Percentiles rank a stretch among this genome's conserved stretches.
These are phyloP conservation scores for Eimeria praecox DNA, from an alignment of 169 alveolate species.

Conservation along the genomic window DNA sequence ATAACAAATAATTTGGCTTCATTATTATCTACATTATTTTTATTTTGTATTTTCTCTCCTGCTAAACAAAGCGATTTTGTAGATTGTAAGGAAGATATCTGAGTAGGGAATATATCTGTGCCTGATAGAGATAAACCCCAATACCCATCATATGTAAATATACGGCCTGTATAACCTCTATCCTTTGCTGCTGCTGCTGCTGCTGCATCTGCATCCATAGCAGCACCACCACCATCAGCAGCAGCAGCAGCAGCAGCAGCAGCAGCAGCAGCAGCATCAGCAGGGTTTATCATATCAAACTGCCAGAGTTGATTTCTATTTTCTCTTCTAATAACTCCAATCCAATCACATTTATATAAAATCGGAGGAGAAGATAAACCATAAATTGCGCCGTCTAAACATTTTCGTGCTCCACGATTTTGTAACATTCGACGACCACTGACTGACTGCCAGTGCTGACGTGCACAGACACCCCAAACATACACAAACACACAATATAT, in stretches of 20 bases:
- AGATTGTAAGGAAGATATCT: background rate
- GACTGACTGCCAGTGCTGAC: slow-evolving; percentile 66
- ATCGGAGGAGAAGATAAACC: background rate
- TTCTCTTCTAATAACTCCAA: slow-evolving; percentile 5
- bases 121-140: slow-evolving; percentile 68
- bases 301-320: slow-evolving; percentile 76
- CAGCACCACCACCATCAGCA: background rate
- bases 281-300: background rate
- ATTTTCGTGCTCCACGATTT: slow-evolving; percentile 54
- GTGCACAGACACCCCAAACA: no score
- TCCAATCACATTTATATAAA: slow-evolving; percentile 69
- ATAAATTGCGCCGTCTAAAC: slow-evolving; percentile 55
- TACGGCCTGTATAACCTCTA: slow-evolving; percentile 1
- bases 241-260: background rate
- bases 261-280: background rate
- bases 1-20: background rate
- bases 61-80: slow-evolving; percentile 38
- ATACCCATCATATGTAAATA: slow-evolving; percentile 40
- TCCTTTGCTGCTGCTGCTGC: background rate
- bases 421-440: slow-evolving; percentile 69
- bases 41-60: background rate
- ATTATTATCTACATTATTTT: background rate
- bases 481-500: background rate
- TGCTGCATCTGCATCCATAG: no score
- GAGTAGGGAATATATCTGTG: slow-evolving; percentile 55